These are phyloP conservation scores for Penicillium simplicissimum DNA, from an alignment of 495 filamentous ascomycete genomes.

Conservation along the genomic window DNA sequence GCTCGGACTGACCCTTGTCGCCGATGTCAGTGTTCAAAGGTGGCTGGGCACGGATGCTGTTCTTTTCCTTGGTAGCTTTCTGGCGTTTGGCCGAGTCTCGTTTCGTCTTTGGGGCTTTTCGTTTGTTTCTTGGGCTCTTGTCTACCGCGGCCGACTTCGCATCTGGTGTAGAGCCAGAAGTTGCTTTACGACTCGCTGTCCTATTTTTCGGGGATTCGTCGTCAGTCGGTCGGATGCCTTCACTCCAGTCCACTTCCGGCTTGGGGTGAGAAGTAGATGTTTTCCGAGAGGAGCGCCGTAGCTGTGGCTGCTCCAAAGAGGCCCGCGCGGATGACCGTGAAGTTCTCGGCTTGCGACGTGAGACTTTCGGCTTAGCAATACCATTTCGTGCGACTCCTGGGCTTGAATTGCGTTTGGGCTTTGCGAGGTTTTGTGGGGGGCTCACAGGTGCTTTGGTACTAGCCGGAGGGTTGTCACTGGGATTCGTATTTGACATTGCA, in stretches of 20 bases:
- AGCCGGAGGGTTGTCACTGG: not conserved
- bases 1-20: not conserved
- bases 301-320: conserved; percentile 17
- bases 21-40: conserved; percentile 10
- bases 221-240: conserved; percentile 36
- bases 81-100: conserved; percentile 16
- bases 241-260: conserved; percentile 35
- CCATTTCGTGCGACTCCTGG: not conserved
- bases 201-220: conserved; percentile 11
- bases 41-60: conserved; percentile 1
- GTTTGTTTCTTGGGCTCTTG: conserved; percentile 8
- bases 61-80: conserved; percentile 6
- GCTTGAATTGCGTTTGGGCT: not conserved
- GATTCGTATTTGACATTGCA: not conserved
- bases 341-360: not conserved
- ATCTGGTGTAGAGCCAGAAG: conserved; percentile 20
- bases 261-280: conserved; percentile 12
- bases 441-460: not conserved
- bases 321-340: conserved; percentile 13
- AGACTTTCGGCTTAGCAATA: not conserved
- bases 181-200: conserved; percentile 5
- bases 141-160: conserved; percentile 3
- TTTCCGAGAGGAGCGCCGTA: conserved; percentile 13
- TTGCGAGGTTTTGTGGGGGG: not conserved
- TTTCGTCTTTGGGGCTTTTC: conserved; percentile 9